These are phyloP conservation scores for Nymphaea colorata DNA, from an alignment of 164 flowering plant genomes.

Conservation along the genomic window DNA sequence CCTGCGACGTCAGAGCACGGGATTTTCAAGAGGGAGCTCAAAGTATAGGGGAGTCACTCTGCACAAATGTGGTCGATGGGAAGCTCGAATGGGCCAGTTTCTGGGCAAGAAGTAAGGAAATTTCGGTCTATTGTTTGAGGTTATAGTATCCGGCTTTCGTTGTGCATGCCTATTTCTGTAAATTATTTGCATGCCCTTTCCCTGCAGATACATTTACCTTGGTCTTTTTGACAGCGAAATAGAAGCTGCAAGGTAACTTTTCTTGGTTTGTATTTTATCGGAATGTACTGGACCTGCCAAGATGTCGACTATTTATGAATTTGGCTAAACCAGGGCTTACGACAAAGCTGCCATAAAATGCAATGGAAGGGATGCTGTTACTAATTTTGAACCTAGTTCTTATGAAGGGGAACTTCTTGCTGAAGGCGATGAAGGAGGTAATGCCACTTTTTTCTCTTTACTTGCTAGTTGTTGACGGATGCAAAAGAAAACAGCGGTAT, in stretches of 20 bases:
- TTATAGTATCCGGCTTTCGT: background rate
- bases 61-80: conserved; percentile 89
- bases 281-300: too few species aligned
- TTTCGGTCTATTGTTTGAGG: background rate
- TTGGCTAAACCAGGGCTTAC: conserved; percentile 71
- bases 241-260: conserved; percentile 85
- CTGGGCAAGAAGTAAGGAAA: conserved; percentile 77
- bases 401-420: conserved; percentile 22
- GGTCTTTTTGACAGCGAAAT: conserved; percentile 90
- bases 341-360: conserved; percentile 89
- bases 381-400: conserved; percentile 76
- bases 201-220: conserved; percentile 93
- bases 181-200: background rate
- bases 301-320: background rate
- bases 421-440: conserved; percentile 40
- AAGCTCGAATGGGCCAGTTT: conserved; percentile 81
- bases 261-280: background rate
- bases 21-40: conserved; percentile 74
- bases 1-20: conserved; percentile 82
- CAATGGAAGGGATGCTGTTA: conserved; percentile 86
- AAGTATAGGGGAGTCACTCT: conserved; percentile 71
- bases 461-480: background rate
- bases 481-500: background rate
- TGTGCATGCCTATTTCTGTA: background rate
- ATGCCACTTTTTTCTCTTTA: background rate